phyloP scores from a whole-genome alignment of 1,284 basidiomycete species.

The Leccinum subrobustum region DNA sequence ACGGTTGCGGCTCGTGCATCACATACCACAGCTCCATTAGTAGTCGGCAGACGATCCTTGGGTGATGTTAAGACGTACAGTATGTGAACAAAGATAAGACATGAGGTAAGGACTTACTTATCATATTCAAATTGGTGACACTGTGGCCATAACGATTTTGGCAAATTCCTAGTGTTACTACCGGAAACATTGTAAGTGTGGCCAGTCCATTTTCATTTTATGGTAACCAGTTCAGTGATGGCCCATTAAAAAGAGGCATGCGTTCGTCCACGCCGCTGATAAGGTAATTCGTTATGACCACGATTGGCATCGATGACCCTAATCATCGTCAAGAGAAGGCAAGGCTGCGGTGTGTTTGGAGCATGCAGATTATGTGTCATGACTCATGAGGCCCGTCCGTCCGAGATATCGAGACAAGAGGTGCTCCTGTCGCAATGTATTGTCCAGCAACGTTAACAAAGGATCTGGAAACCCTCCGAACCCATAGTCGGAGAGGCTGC shows the following conservation, averaged over 20 bases:
- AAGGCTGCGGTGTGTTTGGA: constrained; percentile 10
- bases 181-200: neutral
- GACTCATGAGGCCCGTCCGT: constrained; percentile 9
- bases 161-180: neutral
- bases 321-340: constrained; percentile 5
- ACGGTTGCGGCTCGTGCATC: neutral
- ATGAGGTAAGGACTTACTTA: neutral
- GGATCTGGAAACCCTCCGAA: neutral
- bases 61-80: neutral
- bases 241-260: constrained; percentile 15
- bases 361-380: constrained; percentile 15
- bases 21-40: neutral
- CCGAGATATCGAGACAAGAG: neutral
- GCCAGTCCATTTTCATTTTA: neutral
- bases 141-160: neutral
- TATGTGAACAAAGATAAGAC: neutral
- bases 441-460: constrained; percentile 1
- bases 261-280: constrained; percentile 23
- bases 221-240: neutral
- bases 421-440: neutral
- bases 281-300: constrained; percentile 16
- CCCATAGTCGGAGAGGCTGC: neutral
- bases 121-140: neutral
- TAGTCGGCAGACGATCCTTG: neutral
- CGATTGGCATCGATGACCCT: constrained; percentile 33